Evolutionary conservation across 345 rosid genomes (phyloP).

Genomic region (Aurinia saxatilis): DNA sequence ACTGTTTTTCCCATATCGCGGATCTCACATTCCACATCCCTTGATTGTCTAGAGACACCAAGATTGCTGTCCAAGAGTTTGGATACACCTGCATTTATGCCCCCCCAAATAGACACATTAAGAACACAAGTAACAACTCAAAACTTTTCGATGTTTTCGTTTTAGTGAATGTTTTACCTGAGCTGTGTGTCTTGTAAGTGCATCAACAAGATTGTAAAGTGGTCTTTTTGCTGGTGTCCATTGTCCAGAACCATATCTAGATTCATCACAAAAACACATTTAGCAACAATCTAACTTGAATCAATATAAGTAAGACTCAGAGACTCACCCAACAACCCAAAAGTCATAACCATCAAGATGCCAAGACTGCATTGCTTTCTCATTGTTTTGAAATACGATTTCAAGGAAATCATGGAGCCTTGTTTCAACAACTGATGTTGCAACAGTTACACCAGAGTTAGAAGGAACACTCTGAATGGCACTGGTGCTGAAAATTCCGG

Average conservation of each 20-base stretch:
- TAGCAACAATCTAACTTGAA: neutral
- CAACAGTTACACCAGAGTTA: constrained; percentile 38
- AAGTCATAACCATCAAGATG: constrained; percentile 95
- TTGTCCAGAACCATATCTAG: constrained; percentile 68
- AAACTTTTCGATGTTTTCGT: neutral
- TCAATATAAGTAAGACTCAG: neutral
- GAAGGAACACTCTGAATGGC: constrained; percentile 53
- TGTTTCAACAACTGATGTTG: constrained; percentile 55
- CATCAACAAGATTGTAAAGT: constrained; percentile 66
- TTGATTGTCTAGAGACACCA: constrained; percentile 81
- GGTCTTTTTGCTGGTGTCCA: constrained; percentile 52
- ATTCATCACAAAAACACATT: neutral
- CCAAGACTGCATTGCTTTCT: constrained; percentile 71
- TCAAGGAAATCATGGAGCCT: constrained; percentile 64
- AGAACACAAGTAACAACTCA: neutral
- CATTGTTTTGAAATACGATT: constrained; percentile 70
- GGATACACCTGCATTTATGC: constrained; percentile 66
- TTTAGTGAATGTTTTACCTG: constrained; percentile 40
- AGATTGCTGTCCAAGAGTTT: constrained; percentile 70
- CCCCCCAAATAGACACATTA: neutral
- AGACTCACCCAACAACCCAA: constrained; percentile 83
- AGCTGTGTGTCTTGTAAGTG: constrained; percentile 74
- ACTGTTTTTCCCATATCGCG: constrained; percentile 80
- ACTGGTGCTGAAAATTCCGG: constrained; percentile 52
- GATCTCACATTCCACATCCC: constrained; percentile 99